Conservation (phyloP, 495 filamentous ascomycete species). For the Penicillium manginii region DNA sequence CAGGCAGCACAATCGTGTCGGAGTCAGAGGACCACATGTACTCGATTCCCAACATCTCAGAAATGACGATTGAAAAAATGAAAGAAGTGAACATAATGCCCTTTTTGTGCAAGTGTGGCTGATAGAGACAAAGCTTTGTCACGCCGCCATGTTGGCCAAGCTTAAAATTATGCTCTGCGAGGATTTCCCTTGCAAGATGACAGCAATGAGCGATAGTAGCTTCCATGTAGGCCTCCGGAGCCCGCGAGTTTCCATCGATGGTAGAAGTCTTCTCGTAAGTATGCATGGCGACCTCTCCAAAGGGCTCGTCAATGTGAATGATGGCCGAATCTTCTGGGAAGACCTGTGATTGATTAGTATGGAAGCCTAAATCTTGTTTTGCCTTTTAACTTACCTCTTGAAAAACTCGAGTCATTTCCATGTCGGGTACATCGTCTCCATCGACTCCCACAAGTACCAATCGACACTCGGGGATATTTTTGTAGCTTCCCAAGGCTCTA, state of each 20-base stretch:
- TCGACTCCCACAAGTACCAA: constrained; percentile 37
- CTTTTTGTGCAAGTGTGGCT: constrained; percentile 40
- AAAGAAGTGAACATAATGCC: constrained; percentile 42
- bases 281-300: constrained; percentile 36
- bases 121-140: constrained; percentile 32
- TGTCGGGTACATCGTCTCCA: constrained; percentile 32
- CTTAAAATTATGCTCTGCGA: constrained; percentile 23
- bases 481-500: constrained; percentile 38
- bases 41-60: constrained; percentile 34
- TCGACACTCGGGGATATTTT: constrained; percentile 25
- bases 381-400: constrained; percentile 12
- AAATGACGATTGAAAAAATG: constrained; percentile 36
- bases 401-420: constrained; percentile 40
- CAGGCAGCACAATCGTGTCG: constrained; percentile 33
- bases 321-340: constrained; percentile 28
- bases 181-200: constrained; percentile 27
- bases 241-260: constrained; percentile 22
- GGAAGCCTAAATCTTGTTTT: neutral
- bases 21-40: constrained; percentile 41
- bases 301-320: constrained; percentile 35
- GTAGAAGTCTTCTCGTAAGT: constrained; percentile 28
- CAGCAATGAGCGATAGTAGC: constrained; percentile 32
- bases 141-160: constrained; percentile 19
- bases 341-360: constrained; percentile 14
- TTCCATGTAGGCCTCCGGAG: constrained; percentile 22